Evolutionary conservation across 257 asterid species (phyloP), one percentile per base, ranked within the genome.

Genomic region (Oldenlandia corymbosa): DNA sequence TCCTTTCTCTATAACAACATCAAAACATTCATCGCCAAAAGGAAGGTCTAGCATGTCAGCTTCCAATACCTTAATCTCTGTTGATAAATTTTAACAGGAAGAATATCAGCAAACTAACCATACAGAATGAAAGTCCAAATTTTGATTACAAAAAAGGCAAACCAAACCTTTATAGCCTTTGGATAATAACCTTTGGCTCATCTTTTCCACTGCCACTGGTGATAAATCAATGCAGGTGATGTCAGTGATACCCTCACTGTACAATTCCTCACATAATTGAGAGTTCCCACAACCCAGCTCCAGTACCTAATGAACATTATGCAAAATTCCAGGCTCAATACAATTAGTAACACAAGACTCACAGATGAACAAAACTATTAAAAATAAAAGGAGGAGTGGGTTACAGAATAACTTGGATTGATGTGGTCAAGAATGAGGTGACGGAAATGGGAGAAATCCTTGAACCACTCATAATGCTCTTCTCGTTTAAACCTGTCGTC

Each of bases 211-310:
- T 32, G 99, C 97, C 71, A 93, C 83, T 0, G 96, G 76, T 0
- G 99, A 93, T 73, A 87, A 83, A 69, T 93, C 99, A 71, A 85
- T 85, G 84, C 99, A 92, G 71, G 99, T 92, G 49, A 92, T 70
- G 31, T 83, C 80, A 72, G 91, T 80, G 58, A 87, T 83, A 34
- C 95, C 95, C 73, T 90, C 99, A 68, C 78, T 73, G 58, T 85
- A 79, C 65, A 93, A 75, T 31, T 84, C 88, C 60, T 89, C 97
- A 51, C 87, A 85, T 37, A 93, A 75, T 80, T 89, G 97, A 60
- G 99, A 93, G 70, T 87, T 85, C 45, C 99, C 99, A 76, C 99
- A 93, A 32, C 99, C 99, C 71, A 93, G 76, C 88, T 93, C 96
- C 81, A 93, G 67, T 26, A 90, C 91, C 99, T 89, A 74, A 49